Percentiles rank a stretch among this genome's conserved stretches.
phyloP scores from a whole-genome alignment of 768 basidiomycete species.

The Tylopilus intermedius region DNA sequence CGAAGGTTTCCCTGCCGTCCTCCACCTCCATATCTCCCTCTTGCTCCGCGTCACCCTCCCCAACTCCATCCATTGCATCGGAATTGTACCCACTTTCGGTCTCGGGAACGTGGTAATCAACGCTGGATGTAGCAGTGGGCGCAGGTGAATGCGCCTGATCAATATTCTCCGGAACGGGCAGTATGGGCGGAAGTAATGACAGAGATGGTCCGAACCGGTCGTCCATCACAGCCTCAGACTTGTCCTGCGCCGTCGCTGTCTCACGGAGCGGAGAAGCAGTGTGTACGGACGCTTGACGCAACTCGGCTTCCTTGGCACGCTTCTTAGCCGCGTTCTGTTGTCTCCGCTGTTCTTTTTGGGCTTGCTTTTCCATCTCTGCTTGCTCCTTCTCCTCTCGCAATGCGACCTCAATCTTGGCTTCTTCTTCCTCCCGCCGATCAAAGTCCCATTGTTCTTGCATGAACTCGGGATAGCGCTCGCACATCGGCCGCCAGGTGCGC shows the following conservation, averaged over 20 bases:
- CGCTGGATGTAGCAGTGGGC: conserved; percentile 47
- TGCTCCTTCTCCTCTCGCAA: conserved; percentile 46
- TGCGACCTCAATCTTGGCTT: conserved; percentile 44
- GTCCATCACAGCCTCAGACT: conserved; percentile 19
- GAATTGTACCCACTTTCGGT: conserved; percentile 56
- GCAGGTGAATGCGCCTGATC: conserved; percentile 46
- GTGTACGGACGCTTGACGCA: conserved; percentile 20
- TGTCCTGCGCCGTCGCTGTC: conserved; percentile 30
- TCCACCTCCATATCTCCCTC: conserved; percentile 24
- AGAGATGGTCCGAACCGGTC: conserved; percentile 24
- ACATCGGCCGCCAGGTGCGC: conserved; percentile 71
- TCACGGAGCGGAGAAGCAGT: conserved; percentile 25
- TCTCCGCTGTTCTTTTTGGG: conserved; percentile 45
- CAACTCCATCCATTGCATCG: conserved; percentile 34
- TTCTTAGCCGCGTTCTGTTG: conserved; percentile 51
- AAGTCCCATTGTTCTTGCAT: conserved; percentile 76
- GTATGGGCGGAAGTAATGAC: conserved; percentile 22
- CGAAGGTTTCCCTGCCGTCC: conserved; percentile 16
- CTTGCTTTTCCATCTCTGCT: conserved; percentile 29
- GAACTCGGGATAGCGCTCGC: conserved; percentile 81
- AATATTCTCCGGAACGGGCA: conserved; percentile 23
- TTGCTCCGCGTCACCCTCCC: conserved; percentile 25
- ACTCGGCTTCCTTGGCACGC: conserved; percentile 38
- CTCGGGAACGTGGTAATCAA: conserved; percentile 38
- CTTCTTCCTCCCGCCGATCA: conserved; percentile 73